Percentiles rank a stretch among this genome's conserved stretches.
Evolutionary conservation across 1,284 basidiomycete genomes (phyloP).

Genomic region (Sporisorium iseilematis-ciliati): DNA sequence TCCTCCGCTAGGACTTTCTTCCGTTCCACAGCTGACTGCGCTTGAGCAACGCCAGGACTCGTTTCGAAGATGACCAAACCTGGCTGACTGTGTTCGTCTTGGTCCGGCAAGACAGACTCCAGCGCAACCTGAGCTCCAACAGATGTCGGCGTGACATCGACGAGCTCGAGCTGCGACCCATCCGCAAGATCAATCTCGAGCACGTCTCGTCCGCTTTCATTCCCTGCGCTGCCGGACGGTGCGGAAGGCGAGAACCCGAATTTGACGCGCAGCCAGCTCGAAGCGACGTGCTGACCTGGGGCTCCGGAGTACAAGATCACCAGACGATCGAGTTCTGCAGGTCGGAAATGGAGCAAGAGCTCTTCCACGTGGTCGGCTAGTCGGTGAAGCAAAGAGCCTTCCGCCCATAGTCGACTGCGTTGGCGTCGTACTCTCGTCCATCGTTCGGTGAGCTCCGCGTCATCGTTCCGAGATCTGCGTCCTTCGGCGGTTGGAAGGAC

Average conservation of each 20-base stretch:
- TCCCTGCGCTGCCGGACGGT: background rate
- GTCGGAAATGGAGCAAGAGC: slow-evolving; percentile 34
- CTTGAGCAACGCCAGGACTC: slow-evolving; percentile 20
- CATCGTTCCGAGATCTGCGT: background rate
- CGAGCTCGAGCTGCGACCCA: slow-evolving; percentile 37
- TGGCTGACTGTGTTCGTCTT: slow-evolving; percentile 22
- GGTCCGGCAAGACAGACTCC: slow-evolving; percentile 13
- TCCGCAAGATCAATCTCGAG: slow-evolving; percentile 38
- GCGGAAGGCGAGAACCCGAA: slow-evolving; percentile 30
- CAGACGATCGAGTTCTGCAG: slow-evolving; percentile 29
- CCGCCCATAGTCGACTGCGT: slow-evolving; percentile 42
- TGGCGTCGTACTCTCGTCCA: slow-evolving; percentile 23
- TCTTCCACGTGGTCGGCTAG: slow-evolving; percentile 44
- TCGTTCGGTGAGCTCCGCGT: slow-evolving; percentile 24
- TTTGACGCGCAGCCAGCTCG: slow-evolving; percentile 52
- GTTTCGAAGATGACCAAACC: slow-evolving; percentile 50
- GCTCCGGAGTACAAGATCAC: slow-evolving; percentile 33
- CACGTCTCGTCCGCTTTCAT: slow-evolving; percentile 16
- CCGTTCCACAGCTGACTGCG: slow-evolving; percentile 16
- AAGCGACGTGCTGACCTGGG: slow-evolving; percentile 34
- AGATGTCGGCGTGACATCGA: slow-evolving; percentile 19
- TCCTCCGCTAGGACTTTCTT: slow-evolving; percentile 11
- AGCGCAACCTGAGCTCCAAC: background rate
- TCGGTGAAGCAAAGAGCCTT: slow-evolving; percentile 32
- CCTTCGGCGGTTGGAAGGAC: background rate